phyloP scores from a whole-genome alignment of 768 basidiomycete genomes.

The Macrolepiota albuminosa region DNA sequence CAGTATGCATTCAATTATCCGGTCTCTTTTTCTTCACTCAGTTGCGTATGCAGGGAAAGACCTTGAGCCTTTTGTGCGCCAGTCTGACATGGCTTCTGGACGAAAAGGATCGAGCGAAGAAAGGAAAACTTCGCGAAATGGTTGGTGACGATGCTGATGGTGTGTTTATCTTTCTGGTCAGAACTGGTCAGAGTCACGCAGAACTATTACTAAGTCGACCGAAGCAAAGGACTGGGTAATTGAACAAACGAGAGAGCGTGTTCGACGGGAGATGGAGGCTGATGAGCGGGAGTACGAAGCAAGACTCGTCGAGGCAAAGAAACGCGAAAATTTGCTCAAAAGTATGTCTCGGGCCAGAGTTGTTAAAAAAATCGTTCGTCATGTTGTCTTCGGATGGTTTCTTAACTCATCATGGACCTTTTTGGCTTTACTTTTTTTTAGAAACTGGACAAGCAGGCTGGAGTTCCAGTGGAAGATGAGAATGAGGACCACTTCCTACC shows the following conservation, averaged over 20 bases:
- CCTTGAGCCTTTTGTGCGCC: slow-evolving; percentile 73
- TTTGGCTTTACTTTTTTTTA: neutral
- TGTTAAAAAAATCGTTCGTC: slow-evolving; percentile 54
- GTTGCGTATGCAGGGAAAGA: slow-evolving; percentile 63
- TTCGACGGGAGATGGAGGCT: slow-evolving; percentile 61
- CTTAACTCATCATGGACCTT: neutral
- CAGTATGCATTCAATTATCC: slow-evolving; percentile 39
- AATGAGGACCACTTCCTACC: slow-evolving; percentile 76
- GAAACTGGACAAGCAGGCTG: slow-evolving; percentile 14
- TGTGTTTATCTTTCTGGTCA: slow-evolving; percentile 13
- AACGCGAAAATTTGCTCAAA: slow-evolving; percentile 54
- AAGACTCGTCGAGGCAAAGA: slow-evolving; percentile 53
- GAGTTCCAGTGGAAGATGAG: slow-evolving; percentile 24
- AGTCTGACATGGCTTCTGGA: slow-evolving; percentile 72
- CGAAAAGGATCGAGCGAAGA: slow-evolving; percentile 62
- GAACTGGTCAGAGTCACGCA: neutral
- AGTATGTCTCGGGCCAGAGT: slow-evolving; percentile 52
- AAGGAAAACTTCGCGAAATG: slow-evolving; percentile 50
- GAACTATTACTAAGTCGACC: neutral
- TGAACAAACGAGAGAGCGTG: slow-evolving; percentile 62
- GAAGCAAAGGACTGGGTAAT: slow-evolving; percentile 73
- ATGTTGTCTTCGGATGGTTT: neutral
- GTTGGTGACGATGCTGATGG: slow-evolving; percentile 29
- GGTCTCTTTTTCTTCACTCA: neutral
- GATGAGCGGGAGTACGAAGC: slow-evolving; percentile 63